These are phyloP conservation scores for Trichosporon coremiiforme DNA, from an alignment of 1,284 basidiomycete species.

Conservation along the genomic window DNA sequence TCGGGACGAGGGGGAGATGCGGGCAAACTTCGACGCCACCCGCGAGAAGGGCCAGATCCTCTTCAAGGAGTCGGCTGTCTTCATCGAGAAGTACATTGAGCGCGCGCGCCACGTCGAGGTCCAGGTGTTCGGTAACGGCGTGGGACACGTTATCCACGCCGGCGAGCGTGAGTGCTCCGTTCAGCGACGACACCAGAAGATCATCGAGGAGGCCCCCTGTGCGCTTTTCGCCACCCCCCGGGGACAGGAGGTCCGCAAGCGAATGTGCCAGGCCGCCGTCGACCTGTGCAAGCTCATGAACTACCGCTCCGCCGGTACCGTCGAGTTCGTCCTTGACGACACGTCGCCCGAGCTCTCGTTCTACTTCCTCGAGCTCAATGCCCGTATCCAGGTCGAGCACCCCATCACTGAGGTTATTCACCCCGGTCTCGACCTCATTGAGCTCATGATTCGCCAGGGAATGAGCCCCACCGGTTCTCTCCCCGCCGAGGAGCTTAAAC, in stretches of 20 bases:
- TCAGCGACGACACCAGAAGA: constrained; percentile 72
- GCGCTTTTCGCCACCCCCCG: constrained; percentile 60
- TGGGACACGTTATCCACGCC: constrained; percentile 64
- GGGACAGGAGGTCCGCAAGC: constrained; percentile 53
- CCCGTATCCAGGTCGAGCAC: constrained; percentile 72
- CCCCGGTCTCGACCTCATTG: constrained; percentile 67
- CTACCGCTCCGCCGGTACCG: constrained; percentile 67
- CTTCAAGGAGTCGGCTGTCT: constrained; percentile 64
- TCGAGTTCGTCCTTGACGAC: constrained; percentile 70
- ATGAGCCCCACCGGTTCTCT: constrained; percentile 45
- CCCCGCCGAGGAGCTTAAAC: constrained; percentile 52
- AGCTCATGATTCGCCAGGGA: constrained; percentile 62
- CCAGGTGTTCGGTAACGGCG: constrained; percentile 70
- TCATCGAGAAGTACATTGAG: constrained; percentile 66
- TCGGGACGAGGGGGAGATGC: constrained; percentile 58
- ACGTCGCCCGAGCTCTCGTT: constrained; percentile 56
- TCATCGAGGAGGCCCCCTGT: constrained; percentile 65
- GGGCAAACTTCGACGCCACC: constrained; percentile 53
- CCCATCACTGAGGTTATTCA: constrained; percentile 66
- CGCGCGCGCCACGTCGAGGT: constrained; percentile 68
- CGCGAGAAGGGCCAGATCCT: constrained; percentile 56
- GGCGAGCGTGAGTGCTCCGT: constrained; percentile 72
- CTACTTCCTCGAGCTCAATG: constrained; percentile 76
- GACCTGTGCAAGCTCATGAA: constrained; percentile 61
- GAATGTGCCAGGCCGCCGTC: constrained; percentile 63